phyloP scores from a whole-genome alignment of 116 monocot genomes.

The Phalaenopsis hybrid region DNA sequence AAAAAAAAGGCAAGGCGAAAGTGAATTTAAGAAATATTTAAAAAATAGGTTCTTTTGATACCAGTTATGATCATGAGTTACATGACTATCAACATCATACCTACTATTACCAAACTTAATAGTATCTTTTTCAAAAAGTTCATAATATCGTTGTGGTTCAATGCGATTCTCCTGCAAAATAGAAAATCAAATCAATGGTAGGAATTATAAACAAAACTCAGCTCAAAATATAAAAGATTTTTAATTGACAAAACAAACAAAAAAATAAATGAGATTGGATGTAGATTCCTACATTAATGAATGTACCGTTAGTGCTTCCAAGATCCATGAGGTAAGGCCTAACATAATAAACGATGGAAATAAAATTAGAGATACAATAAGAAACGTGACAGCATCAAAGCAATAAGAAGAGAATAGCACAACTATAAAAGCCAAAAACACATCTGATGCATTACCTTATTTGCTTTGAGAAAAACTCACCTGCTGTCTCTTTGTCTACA shows the following conservation, averaged over 20 bases:
- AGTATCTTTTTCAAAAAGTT: slow-evolving; percentile 91
- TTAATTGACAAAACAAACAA: slow-evolving; percentile 5
- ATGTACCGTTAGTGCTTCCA: slow-evolving; percentile 97
- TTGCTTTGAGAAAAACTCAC: slow-evolving; percentile 64
- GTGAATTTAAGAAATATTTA: not conserved
- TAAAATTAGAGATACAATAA: not conserved
- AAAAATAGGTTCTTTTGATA: not conserved
- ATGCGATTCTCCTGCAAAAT: slow-evolving; percentile 72
- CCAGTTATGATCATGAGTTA: not conserved
- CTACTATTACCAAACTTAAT: slow-evolving; percentile 98
- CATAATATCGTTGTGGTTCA: slow-evolving; percentile 94
- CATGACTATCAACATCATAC: slow-evolving; percentile 28
- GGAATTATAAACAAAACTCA: not conserved
- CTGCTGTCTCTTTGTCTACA: slow-evolving; percentile 69
- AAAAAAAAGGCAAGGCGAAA: not conserved
- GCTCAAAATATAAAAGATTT: not conserved
- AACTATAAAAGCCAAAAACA: not conserved
- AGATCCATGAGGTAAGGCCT: slow-evolving; percentile 99
- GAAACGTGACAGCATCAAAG: not conserved
- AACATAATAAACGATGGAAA: slow-evolving; percentile 8
- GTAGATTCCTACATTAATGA: slow-evolving; percentile 68
- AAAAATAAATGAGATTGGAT: not conserved
- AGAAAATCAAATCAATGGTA: slow-evolving; percentile 16
- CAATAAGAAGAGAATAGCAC: not conserved
- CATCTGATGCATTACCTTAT: slow-evolving; percentile 47